Base-by-base conservation (phyloP, 2,329 filamentous ascomycete species). In the Diaporthe sp. region DNA sequence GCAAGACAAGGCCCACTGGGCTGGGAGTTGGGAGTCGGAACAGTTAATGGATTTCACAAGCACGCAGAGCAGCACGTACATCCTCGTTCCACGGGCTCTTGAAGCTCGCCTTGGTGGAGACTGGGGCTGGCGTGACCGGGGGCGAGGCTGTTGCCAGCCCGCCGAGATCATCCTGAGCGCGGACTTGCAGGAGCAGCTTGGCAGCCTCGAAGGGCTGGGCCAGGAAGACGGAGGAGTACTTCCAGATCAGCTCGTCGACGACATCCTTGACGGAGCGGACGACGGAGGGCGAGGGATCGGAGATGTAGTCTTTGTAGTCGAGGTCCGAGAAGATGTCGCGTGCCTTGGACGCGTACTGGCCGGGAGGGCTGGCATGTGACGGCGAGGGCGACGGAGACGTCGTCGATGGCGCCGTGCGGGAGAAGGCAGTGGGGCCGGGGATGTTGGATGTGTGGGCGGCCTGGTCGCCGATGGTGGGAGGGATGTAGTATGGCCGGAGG, bases 141-240 rank as follows among this genome's bases (percentile, higher is more conserved):
- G 53, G 55, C 5, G 80, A 80, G 49, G 82, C 79, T 9, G 80
- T 77, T 17, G 79, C 79, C 58, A 85, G 75, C 1, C 81, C 82
- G 63, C 86, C 87, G 49, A 85, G 80, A 71, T 87, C 87, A 79
- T 90, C 89, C 80, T 92, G 90, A 77, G 84, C 85, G 78, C 89
- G 91, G 71, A 95, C 92, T 85, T 99, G 97, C 80, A 99, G 86
- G 74, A 98, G 91, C 20, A 93, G 97, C 89, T 98, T 98, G 81
- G 96, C 95, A 75, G 98, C 96, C 87, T 98, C 97, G 84, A 99
- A 98, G 20, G 97, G 97, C 85, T 99, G 97, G 72, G 95, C 94
- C 82, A 98, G 92, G 81, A 98, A 85, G 34, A 98, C 93, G 75
- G 93, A 95, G 20, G 93, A 94, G 86, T 99, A 99, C 82, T 97